Evolutionary conservation across 495 filamentous ascomycete genomes (phyloP).

Genomic region (Aspergillus bridgeri): DNA sequence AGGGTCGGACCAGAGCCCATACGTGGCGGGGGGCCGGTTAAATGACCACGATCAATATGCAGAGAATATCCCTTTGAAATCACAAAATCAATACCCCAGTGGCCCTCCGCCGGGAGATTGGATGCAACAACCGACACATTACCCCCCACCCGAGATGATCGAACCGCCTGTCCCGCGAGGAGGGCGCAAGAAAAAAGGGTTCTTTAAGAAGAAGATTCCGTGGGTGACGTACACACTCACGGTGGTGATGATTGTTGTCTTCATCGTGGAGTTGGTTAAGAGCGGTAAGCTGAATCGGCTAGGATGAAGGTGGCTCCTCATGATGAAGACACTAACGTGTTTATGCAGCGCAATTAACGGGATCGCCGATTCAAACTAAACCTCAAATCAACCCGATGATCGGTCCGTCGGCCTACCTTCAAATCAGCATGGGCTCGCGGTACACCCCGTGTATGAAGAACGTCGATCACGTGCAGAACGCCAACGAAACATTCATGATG

Average conservation of each 20-base stretch:
- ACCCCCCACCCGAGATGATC: conserved; percentile 31
- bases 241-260: conserved; percentile 74
- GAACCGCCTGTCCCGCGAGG: conserved; percentile 17
- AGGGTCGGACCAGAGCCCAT: conserved; percentile 32
- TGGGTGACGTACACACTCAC: conserved; percentile 84
- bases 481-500: conserved; percentile 51
- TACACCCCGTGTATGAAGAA: conserved; percentile 95
- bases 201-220: conserved; percentile 61
- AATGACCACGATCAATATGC: conserved; percentile 44
- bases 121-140: conserved; percentile 44
- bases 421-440: conserved; percentile 95
- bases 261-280: conserved; percentile 82
- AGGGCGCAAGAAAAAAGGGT: conserved; percentile 39
- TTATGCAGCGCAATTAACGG: conserved; percentile 36
- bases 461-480: conserved; percentile 60
- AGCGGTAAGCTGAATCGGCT: conserved; percentile 63
- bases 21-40: conserved; percentile 29
- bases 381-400: conserved; percentile 96
- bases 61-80: conserved; percentile 51
- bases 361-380: conserved; percentile 75
- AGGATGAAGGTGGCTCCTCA: background rate
- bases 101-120: conserved; percentile 28
- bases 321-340: conserved; percentile 11
- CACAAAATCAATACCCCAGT: conserved; percentile 31
- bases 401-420: conserved; percentile 81